Evolutionary conservation across 1,284 basidiomycete genomes (phyloP), one percentile per base, ranked within the genome.

Genomic region (Neonothopanus nambi): DNA sequence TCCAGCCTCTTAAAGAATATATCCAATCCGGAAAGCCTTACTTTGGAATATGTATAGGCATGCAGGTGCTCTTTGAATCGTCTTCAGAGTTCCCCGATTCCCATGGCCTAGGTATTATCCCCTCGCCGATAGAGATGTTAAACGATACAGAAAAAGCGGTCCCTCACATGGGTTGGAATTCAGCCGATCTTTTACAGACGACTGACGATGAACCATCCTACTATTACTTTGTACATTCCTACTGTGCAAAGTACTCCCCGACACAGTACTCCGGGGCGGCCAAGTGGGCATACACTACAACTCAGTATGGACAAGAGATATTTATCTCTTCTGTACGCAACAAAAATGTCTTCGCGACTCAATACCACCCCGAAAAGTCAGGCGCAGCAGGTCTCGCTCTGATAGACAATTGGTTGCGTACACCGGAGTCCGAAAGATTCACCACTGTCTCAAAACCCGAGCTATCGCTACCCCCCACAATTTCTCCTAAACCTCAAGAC

Each of bases 311-410:
- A 18, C 80, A 85, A 56, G 94, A 99, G 71, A 73, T 91, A n/a
- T 99, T 98, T 71, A 76, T 98, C 55, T 91, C 95, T 15, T 83
- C 85, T 7, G 84, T 99, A 12, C 86, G 87, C 63, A 85, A 83
- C 60, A 87, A 83, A 37, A 98, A 96, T 68, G 82, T 98, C 48
- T 98, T 96, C 68, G 97, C 85, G 17, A 91, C 90, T 15, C 97
- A 99, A 70, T 99, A 98, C 75, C 97, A 99, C 74, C 97, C 97
- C 8, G 97, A 99, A 70, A 99, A 99, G 73, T 96, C 93, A 2
- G 96, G 97, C 13, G 74, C 78, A n/a, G 93, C 93, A 1, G 97
- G 97, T 12, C 80, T 99, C 42, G 78, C 81, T 41, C 79, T 98
- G 41, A 78, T 99, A 37, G 80, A 82, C 48, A 76, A 85, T 23